A percentile compares a stretch with the other conserved stretches of the same genome.
Evolutionary conservation across 768 basidiomycete species (phyloP).

Genomic region (Pholiota microspora): DNA sequence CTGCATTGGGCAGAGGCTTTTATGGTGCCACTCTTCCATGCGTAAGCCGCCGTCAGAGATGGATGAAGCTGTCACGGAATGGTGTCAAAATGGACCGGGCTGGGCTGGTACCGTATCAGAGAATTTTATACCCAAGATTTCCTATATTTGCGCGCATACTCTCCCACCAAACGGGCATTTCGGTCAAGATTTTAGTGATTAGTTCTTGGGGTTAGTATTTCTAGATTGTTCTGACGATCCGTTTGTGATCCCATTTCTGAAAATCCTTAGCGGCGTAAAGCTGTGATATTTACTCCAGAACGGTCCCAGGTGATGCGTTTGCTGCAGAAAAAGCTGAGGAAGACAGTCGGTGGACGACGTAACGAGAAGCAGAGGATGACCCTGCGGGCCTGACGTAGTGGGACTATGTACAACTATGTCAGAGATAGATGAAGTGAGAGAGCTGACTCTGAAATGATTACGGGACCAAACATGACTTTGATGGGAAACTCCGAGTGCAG

Average conservation of each 20-base stretch:
- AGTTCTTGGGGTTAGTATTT: neutral
- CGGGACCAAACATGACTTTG: conserved; percentile 20
- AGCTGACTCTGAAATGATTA: conserved; percentile 9
- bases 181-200: neutral
- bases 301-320: neutral
- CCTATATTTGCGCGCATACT: neutral
- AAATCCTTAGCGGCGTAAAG: neutral
- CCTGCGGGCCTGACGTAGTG: neutral
- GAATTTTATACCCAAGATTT: neutral
- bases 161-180: neutral
- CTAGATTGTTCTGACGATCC: neutral
- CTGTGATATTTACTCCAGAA: too few relatives aligned
- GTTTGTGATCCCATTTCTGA: neutral
- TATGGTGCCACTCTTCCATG: neutral
- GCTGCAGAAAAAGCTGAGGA: neutral
- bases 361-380: neutral
- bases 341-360: neutral
- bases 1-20: neutral
- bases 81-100: neutral
- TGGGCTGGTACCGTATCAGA: neutral
- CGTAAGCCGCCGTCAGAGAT: neutral
- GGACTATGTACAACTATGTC: neutral
- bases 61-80: neutral
- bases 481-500: conserved; percentile 17
- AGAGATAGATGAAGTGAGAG: neutral